Conservation (phyloP, 176 grass and related monocot species). For the Pontederia crassipes region DNA sequence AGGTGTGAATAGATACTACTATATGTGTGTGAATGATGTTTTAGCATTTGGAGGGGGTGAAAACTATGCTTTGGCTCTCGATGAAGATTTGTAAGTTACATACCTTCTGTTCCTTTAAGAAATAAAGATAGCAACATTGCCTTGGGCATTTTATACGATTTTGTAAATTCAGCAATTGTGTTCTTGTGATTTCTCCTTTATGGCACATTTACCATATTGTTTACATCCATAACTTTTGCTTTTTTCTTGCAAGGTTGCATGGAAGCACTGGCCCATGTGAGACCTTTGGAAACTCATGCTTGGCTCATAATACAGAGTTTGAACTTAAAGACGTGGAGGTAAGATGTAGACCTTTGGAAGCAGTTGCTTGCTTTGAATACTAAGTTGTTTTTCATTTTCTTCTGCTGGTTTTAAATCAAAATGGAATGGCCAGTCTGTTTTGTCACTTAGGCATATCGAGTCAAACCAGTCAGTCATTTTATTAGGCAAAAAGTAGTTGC, state of each 20-base stretch:
- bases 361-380: neutral
- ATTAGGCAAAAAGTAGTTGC: too few species aligned
- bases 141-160: neutral
- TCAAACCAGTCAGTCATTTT: too few species aligned
- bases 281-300: slow-evolving; percentile 81
- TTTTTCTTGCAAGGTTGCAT: slow-evolving; percentile 44
- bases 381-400: neutral
- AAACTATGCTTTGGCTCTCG: slow-evolving; percentile 56
- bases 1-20: slow-evolving; percentile 87
- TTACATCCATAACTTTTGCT: slow-evolving; percentile 7
- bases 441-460: too few species aligned
- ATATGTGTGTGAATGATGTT: slow-evolving; percentile 73
- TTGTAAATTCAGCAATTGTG: neutral
- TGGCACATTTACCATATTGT: neutral
- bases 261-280: slow-evolving; percentile 76
- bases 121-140: neutral
- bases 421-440: too few species aligned
- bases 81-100: slow-evolving; percentile 80
- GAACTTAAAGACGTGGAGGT: slow-evolving; percentile 70
- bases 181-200: slow-evolving; percentile 1
- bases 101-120: neutral
- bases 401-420: too few species aligned
- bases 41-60: slow-evolving; percentile 86
- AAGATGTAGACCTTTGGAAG: neutral
- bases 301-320: slow-evolving; percentile 71